A percentile compares a stretch with the other conserved stretches of the same genome.
Evolutionary conservation across 1,284 basidiomycete genomes (phyloP).

Genomic region (Boletus nobilissimus): DNA sequence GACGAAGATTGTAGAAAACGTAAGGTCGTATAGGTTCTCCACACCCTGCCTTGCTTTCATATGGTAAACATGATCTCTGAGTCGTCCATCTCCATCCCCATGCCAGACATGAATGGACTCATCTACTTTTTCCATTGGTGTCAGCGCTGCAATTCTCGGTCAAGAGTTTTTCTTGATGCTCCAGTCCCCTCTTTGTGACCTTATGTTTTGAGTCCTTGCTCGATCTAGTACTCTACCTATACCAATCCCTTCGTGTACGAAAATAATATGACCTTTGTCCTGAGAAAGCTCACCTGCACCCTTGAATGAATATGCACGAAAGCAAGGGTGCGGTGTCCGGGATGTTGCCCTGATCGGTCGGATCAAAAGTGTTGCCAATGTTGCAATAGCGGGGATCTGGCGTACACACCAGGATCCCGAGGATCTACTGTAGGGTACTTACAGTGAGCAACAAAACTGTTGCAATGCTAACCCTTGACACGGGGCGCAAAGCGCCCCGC

Average conservation of each 20-base stretch:
- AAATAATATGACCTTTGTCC: neutral
- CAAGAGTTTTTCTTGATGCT: neutral
- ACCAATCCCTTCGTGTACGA: neutral
- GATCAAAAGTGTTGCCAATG: too few relatives aligned
- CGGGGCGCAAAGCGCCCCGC: too few relatives aligned
- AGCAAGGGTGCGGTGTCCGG: neutral
- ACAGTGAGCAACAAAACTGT: too few relatives aligned
- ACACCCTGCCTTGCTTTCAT: conserved; percentile 51
- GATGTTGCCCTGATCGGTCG: too few relatives aligned
- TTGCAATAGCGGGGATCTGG: too few relatives aligned
- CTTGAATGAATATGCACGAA: neutral
- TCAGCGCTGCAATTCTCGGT: conserved; percentile 15
- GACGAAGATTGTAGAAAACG: neutral
- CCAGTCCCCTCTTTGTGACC: neutral
- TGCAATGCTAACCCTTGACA: too few relatives aligned
- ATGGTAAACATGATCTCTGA: conserved; percentile 76
- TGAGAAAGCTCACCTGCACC: neutral
- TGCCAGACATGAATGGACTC: conserved; percentile 56
- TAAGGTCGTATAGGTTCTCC: neutral
- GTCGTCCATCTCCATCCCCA: conserved; percentile 76
- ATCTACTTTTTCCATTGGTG: conserved; percentile 29
- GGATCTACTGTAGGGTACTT: too few relatives aligned
- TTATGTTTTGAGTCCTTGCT: neutral
- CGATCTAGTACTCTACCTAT: neutral
- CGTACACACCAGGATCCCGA: too few relatives aligned